Base-by-base conservation (phyloP, 371 early-diverging fungal species). In the Fennellomyces sp. region DNA sequence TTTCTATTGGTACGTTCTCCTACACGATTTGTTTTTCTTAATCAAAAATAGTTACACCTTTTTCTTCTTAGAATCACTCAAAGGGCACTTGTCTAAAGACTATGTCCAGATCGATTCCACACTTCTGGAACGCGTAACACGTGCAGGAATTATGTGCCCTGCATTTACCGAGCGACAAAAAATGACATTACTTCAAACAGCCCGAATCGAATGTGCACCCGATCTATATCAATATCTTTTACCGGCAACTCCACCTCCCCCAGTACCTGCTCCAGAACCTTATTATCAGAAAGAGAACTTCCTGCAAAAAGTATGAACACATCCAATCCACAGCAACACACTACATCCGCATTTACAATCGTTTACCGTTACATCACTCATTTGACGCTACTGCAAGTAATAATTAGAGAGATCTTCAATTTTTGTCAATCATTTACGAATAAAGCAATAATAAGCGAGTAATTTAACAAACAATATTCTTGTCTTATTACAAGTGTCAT, bases 131-230 rank as follows among this genome's bases (percentile, higher is more conserved):
- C 70, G 91, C 1, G 59, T 91, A 58, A 75, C 84, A 5, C 81
- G 89, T 2, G 77, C 86, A 11, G 86, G 87, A 5, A 75, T 92
- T 48, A 74, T 88, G 65, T 88, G 87, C 2, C 89, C 91, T 3
- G 84, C 87, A 0, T 92, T 92, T 55, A 92, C 90, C 0, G 91
- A 90, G 52, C 75, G 84, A 39, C 92, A 92, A 60, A 92, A 90
- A 63, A 58, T 72, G 23, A 86, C 85, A 52, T 69, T 92, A 12
- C 69, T 91, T 6, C 80, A 84, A 51, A 73, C 70, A 6, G 70
- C 77, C 13, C 66, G 66, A 13, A 63, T 69, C n/a, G 67, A 66
- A 8, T 73, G 73, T 11, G 66, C 71, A 21, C 57, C 60, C 6
- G 69, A 68, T 45, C 52, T 73, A 5, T 26, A 57, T 7, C 69